These are phyloP conservation scores for Emericellopsis cladophorae DNA, from an alignment of 2,329 filamentous ascomycete species.

Conservation along the genomic window DNA sequence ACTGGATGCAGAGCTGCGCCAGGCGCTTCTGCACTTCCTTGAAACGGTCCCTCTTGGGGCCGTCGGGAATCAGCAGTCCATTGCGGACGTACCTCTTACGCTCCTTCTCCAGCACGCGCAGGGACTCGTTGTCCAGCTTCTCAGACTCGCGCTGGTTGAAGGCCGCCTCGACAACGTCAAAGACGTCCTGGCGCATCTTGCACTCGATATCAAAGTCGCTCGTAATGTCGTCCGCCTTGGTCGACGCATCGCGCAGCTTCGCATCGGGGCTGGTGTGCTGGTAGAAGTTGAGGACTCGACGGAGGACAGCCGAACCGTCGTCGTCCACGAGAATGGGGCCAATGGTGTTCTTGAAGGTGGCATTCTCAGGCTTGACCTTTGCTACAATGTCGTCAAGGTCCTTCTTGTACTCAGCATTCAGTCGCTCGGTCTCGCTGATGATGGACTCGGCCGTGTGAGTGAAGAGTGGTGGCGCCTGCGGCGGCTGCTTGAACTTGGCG, in stretches of 20 bases:
- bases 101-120: constrained; percentile 65
- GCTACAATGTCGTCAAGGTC: constrained; percentile 57
- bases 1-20: constrained; percentile 60
- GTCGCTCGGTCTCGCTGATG: constrained; percentile 50
- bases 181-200: constrained; percentile 72
- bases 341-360: constrained; percentile 41
- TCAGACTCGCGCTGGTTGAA: constrained; percentile 38
- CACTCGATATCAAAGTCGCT: constrained; percentile 69
- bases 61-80: constrained; percentile 58
- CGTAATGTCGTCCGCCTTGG: constrained; percentile 62
- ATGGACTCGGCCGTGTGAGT: constrained; percentile 60
- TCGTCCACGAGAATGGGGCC: constrained; percentile 63
- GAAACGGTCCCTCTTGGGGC: constrained; percentile 62
- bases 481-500: constrained; percentile 57
- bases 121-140: constrained; percentile 53
- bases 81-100: constrained; percentile 67
- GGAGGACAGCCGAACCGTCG: constrained; percentile 46
- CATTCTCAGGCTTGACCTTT: constrained; percentile 38
- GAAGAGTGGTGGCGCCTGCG: constrained; percentile 68
- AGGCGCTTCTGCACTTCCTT: constrained; percentile 78
- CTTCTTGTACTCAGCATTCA: constrained; percentile 50
- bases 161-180: constrained; percentile 48
- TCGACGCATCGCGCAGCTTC: constrained; percentile 60
- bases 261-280: constrained; percentile 62
- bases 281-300: constrained; percentile 66